Conservation (phyloP, 2,329 filamentous ascomycete genomes). For the Exophiala spinifera region DNA sequence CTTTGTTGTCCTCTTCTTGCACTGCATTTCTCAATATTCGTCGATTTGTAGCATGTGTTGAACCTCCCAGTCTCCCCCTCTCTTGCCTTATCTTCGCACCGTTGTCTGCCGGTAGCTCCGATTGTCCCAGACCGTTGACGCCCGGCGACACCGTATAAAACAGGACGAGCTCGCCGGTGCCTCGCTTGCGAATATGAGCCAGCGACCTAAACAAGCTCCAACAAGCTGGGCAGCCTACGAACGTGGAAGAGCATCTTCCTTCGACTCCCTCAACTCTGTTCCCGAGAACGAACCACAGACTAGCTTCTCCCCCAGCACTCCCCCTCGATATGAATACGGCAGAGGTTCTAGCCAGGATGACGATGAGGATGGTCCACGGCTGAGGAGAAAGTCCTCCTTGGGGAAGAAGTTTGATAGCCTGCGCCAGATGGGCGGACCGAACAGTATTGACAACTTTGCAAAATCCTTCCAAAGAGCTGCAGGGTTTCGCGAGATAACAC, state of each 20-base stretch:
- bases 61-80: not conserved
- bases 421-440: conserved; percentile 77
- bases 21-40: no score
- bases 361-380: conserved; percentile 19
- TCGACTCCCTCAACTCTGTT: conserved; percentile 31
- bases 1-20: not conserved
- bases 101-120: no score
- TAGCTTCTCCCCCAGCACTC: conserved; percentile 19
- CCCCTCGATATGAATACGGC: conserved; percentile 10
- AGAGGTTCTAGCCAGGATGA: not conserved
- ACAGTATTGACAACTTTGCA: conserved; percentile 91
- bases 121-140: no score
- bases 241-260: conserved; percentile 31
- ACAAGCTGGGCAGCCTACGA: conserved; percentile 33
- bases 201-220: conserved; percentile 23
- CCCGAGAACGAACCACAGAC: conserved; percentile 29
- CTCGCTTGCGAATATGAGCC: conserved; percentile 20
- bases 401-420: conserved; percentile 49
- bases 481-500: conserved; percentile 81
- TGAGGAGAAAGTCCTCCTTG: conserved; percentile 37
- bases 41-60: not conserved
- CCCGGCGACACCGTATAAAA: not conserved
- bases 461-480: conserved; percentile 89
- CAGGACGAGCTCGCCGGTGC: not conserved
- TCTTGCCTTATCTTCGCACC: no score